Evolutionary conservation across 768 basidiomycete species (phyloP), one percentile per base, ranked within the genome.

Genomic region (Mycena belliarum): DNA sequence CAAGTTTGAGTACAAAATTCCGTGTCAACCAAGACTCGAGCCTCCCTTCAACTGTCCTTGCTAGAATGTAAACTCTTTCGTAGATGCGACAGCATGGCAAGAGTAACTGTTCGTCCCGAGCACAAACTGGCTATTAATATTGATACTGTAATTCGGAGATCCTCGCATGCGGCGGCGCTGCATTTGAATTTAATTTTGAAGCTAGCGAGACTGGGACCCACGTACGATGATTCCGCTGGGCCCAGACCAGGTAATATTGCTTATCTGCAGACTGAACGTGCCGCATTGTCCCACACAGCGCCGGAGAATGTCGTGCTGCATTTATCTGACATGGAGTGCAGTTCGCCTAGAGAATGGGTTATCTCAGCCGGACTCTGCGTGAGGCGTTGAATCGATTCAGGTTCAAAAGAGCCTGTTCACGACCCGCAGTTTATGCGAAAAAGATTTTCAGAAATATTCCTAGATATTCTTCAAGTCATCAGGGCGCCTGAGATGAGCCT

Each of bases 191-290:
- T 60, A n/a, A n/a, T n/a, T n/a, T n/a, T n/a, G n/a, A n/a, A n/a
- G n/a, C n/a, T 12, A 26, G 70, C 71, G 7, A 73, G 66, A 5
- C 56, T 58, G 1, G 67, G 61, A 3, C 57, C 52, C 9, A 69
- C n/a, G n/a, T n/a, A n/a, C 57, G 28, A 66, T 70, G 23, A 69
- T 72, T 1, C 58, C 55, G 55, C 67, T 63, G 6, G 62, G 66
- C 4, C 65, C 69, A 14, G 52, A 53, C 72, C 72, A 72, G 23
- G 68, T 70, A 20, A 74, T 60, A 49, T 73, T 65, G 14, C 69
- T 70, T 21, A 74, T 63, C 55, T 72, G 70, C 61, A 74, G 69
- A n/a, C 65, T 67, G 2, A 69, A 71, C 5, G 72, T 72, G 57
- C 73, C 70, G 57, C 73, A 74, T 21, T 60, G 66, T 12, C 70